Evolutionary conservation across 192 early-diverging fungal species (phyloP), one percentile per base, ranked within the genome.

Genomic region (Haplosporangium gracile): DNA sequence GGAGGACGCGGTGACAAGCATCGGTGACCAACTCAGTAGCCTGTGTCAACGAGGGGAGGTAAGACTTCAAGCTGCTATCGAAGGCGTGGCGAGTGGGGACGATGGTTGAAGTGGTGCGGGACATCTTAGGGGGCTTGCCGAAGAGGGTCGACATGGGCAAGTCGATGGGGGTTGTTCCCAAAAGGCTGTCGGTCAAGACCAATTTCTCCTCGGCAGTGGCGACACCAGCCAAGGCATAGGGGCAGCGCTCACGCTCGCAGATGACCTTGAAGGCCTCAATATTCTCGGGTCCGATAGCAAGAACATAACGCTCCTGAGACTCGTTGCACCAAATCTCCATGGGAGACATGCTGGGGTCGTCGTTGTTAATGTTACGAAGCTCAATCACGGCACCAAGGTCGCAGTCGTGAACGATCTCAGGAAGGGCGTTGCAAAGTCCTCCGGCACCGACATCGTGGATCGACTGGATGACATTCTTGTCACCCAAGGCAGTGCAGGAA

Each of bases 311-410:
- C 88, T 99, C 99, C 89, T 99, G 99, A 57, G 96, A 94, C 90
- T 99, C 99, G 65, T 99, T 99, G 91, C 99, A 99, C 99, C 99
- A 99, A 68, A 99, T 98, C 88, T 99, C 99, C 99, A 99, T 99
- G n/a, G 99, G 99, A 69, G 96, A 97, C 96, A 99, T 95, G 70
- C 94, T 88, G 16, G 94, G 91, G 79, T 99, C 99, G 81, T 96
- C 98, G 76, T 93, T 94, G 32, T 96, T 97, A 69, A 99, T 95
- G 49, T 96, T 93, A 47, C 98, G 96, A 42, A 99, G 88, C 90
- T 99, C 95, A 87, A 99, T 96, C 6, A 89, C 74, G 42, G 97
- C 98, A 73, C 99, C 99, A 39, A 98, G 93, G 72, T 93, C 94
- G 73, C 94, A 91, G 89, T 99, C 99, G 88, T 99, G 96, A 39